A percentile compares a stretch with the other conserved stretches of the same genome.
These are phyloP conservation scores for Candida arabinofermentans DNA, from an alignment of 805 yeast species.

Conservation along the genomic window DNA sequence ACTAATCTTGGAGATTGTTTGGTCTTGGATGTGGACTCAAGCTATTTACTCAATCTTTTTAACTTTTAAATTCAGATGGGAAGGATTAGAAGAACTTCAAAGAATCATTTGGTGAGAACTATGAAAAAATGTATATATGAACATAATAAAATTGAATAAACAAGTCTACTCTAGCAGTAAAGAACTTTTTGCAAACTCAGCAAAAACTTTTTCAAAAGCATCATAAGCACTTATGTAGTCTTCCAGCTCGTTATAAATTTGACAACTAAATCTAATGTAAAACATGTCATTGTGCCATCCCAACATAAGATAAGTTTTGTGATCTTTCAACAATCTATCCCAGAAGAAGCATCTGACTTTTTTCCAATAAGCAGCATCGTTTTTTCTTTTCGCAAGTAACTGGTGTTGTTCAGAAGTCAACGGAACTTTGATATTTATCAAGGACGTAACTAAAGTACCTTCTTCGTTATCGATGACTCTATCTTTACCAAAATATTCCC, in stretches of 20 bases:
- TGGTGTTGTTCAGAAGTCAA: slow-evolving; percentile 5
- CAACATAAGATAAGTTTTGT: slow-evolving; percentile 48
- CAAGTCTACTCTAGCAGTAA: background rate
- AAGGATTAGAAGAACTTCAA: slow-evolving; percentile 55
- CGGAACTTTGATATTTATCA: slow-evolving; percentile 44
- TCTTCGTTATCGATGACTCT: slow-evolving; percentile 34
- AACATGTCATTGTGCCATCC: slow-evolving; percentile 36
- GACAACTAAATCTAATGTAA: slow-evolving; percentile 54
- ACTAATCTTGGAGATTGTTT: slow-evolving; percentile 50
- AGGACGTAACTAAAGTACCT: slow-evolving; percentile 34
- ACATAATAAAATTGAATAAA: background rate
- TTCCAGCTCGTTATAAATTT: slow-evolving; percentile 51
- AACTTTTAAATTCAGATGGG: slow-evolving; percentile 64
- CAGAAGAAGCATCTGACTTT: slow-evolving; percentile 17
- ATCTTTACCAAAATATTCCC: slow-evolving; percentile 37
- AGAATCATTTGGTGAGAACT: slow-evolving; percentile 79
- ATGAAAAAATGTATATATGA: slow-evolving; percentile 1
- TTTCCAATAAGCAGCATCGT: slow-evolving; percentile 4
- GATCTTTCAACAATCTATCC: slow-evolving; percentile 21
- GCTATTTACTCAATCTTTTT: slow-evolving; percentile 54
- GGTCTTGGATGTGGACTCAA: slow-evolving; percentile 57
- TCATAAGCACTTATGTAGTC: slow-evolving; percentile 50
- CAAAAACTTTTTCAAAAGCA: slow-evolving; percentile 32
- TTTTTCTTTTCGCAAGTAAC: slow-evolving; percentile 3
- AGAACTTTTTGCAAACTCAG: slow-evolving; percentile 16